Base-by-base conservation (phyloP, 2,329 filamentous ascomycete species). In the Chaetomiaceae sp. region DNA sequence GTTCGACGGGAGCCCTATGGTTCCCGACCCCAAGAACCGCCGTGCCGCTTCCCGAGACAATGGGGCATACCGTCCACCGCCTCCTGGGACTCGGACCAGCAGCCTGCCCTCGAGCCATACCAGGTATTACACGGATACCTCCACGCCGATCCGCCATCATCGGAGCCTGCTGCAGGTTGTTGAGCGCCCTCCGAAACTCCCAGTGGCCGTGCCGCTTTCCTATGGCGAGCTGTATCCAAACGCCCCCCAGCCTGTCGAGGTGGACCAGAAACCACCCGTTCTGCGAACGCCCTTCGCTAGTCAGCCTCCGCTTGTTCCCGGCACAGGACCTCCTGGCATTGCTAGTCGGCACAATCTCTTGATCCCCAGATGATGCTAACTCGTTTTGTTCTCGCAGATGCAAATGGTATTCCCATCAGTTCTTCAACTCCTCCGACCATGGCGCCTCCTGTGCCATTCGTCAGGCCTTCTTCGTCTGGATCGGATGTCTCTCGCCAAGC, bases 131-230 rank as follows among this genome's bases (percentile, higher is more conserved):
- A 40, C 33, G 13, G 65, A 62, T 59, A 68, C 61, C 38, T 53
- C 60, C 59, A 68, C 61, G 40, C 54, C 60, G 21, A 59, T 66
- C 49, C 63, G 61, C 34, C 68, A 68, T 38, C 77, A 73, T 57
- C 71, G 73, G 53, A 81, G 76, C 63, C 77, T 81, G 77, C 67
- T 80, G 17, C 72, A 77, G 40, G 66, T 80, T 16, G 76, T 80
- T 16, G 76, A 77, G 39, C 69, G 71, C 23, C 70, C 73, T 2
- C 75, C 76, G 12, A 74, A 58, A 51, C 66, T 79, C 20, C 68
- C 65, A 7, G 67, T 71, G 4, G 64, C 70, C 55, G 69, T 68
- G 45, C 70, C 71, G 30, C 68, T 77, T 55, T 69, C 68, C 10
- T 75, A 73, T 58, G 72, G 74, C 20, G 75, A 77, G 63, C 68